Percentiles rank a stretch among this genome's conserved stretches.
Conservation (phyloP, 1,284 basidiomycete genomes). For the Ustilago sp. region DNA sequence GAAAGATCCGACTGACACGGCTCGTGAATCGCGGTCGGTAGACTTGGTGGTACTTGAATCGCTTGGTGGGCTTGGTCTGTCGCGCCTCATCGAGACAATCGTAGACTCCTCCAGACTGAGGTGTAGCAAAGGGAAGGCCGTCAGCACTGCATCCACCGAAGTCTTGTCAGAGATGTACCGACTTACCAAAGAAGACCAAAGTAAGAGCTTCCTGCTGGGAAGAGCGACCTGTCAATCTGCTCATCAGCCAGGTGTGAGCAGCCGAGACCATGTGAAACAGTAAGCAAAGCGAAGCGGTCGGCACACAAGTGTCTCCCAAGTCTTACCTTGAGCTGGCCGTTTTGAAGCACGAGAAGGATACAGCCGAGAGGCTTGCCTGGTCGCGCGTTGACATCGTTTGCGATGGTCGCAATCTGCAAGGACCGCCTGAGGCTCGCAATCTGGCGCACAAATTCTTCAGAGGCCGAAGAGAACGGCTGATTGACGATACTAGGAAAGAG, state of each 20-base stretch:
- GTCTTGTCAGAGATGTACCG: no score
- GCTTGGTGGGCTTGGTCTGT: neutral
- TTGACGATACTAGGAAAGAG: neutral
- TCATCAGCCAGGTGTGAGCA: neutral
- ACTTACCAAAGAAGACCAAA: slow-evolving; percentile 34
- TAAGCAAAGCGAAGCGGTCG: neutral
- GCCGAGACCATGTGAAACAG: neutral
- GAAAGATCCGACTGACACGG: slow-evolving; percentile 18
- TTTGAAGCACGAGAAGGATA: slow-evolving; percentile 22
- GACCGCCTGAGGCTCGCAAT: slow-evolving; percentile 13
- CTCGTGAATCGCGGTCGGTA: neutral
- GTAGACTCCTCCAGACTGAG: slow-evolving; percentile 12
- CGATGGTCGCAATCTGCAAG: slow-evolving; percentile 1
- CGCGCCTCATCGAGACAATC: slow-evolving; percentile 11
- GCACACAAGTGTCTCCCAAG: neutral
- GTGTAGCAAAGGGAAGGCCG: neutral
- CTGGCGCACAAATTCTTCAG: slow-evolving; percentile 6
- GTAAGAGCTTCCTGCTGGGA: slow-evolving; percentile 6
- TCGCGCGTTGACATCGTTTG: neutral
- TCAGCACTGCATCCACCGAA: neutral
- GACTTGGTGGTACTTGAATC: no score
- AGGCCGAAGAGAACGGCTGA: slow-evolving; percentile 8
- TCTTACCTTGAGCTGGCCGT: slow-evolving; percentile 20
- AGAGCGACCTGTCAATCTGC: slow-evolving; percentile 21
- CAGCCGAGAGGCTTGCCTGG: neutral